Evolutionary conservation across 495 filamentous ascomycete genomes (phyloP).

Genomic region (Hyaloscypha variabilis): DNA sequence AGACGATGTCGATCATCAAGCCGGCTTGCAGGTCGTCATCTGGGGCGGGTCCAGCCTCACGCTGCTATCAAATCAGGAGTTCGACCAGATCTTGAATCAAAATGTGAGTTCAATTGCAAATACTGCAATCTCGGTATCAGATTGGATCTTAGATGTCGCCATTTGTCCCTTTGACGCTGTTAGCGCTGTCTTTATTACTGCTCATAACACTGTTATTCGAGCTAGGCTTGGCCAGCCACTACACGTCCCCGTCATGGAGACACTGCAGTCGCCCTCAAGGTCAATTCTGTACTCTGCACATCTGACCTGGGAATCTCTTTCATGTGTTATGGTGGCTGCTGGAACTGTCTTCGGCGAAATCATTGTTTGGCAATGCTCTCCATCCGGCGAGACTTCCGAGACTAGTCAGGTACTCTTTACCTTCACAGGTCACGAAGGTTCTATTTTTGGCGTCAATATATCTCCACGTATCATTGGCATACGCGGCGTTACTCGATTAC

Average conservation of each 20-base stretch:
- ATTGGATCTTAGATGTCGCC: constrained; percentile 85
- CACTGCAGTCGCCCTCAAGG: constrained; percentile 68
- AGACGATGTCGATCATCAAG: constrained; percentile 7
- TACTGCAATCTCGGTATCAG: constrained; percentile 48
- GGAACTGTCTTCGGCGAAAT: constrained; percentile 96
- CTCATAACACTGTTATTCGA: constrained; percentile 75
- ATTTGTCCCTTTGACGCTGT: constrained; percentile 42
- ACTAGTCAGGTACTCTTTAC: constrained; percentile 60
- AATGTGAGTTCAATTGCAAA: constrained; percentile 15
- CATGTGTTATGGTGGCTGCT: constrained; percentile 72
- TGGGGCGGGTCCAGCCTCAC: constrained; percentile 54
- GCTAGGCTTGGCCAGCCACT: constrained; percentile 29
- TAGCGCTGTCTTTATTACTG: constrained; percentile 64
- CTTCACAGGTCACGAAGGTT: constrained; percentile 90
- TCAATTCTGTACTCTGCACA: constrained; percentile 90
- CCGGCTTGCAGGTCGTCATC: constrained; percentile 41
- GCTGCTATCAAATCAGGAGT: constrained; percentile 8
- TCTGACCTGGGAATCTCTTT: constrained; percentile 57
- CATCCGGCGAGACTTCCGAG: constrained; percentile 23
- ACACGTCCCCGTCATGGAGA: constrained; percentile 33
- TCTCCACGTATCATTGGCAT: constrained; percentile 57
- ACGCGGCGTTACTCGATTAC: constrained; percentile 50
- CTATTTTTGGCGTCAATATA: constrained; percentile 85
- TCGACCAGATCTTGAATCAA: constrained; percentile 10
- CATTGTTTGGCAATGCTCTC: constrained; percentile 78